phyloP scores from a whole-genome alignment of 805 yeast species.

The Hanseniaspora thailandica region DNA sequence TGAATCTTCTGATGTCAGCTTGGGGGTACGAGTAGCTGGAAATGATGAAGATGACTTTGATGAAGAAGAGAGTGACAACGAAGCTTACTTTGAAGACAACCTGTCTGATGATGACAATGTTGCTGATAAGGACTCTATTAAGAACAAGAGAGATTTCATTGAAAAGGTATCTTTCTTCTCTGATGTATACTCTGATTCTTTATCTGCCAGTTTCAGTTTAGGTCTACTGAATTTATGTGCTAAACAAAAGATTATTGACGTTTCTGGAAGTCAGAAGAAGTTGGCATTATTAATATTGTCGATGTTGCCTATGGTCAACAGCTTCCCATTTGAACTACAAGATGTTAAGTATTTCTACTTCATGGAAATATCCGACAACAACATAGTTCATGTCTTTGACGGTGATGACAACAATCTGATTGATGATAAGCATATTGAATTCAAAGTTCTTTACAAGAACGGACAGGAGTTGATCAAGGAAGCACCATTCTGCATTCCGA shows the following conservation, averaged over 20 bases:
- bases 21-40: too few relatives aligned
- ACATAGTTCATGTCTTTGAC: constrained; percentile 39
- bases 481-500: constrained; percentile 1
- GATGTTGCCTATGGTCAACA: constrained; percentile 45
- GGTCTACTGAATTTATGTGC: constrained; percentile 88
- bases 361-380: constrained; percentile 65
- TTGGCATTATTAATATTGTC: constrained; percentile 46
- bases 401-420: background rate
- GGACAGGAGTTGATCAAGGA: background rate
- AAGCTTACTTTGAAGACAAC: background rate
- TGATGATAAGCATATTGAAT: background rate
- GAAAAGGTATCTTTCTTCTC: constrained; percentile 24
- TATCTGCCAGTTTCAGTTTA: constrained; percentile 68
- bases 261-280: constrained; percentile 35
- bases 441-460: background rate
- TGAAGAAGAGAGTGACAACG: constrained; percentile 11
- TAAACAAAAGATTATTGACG: constrained; percentile 73
- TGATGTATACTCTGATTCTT: constrained; percentile 53
- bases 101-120: background rate
- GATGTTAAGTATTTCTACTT: constrained; percentile 89
- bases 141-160: constrained; percentile 12
- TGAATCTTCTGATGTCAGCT: too few relatives aligned
- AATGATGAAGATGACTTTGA: background rate
- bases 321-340: constrained; percentile 47
- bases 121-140: constrained; percentile 9